Conservation (phyloP, 1,139 yeast genomes). For the Saccharomyces hybrid region DNA sequence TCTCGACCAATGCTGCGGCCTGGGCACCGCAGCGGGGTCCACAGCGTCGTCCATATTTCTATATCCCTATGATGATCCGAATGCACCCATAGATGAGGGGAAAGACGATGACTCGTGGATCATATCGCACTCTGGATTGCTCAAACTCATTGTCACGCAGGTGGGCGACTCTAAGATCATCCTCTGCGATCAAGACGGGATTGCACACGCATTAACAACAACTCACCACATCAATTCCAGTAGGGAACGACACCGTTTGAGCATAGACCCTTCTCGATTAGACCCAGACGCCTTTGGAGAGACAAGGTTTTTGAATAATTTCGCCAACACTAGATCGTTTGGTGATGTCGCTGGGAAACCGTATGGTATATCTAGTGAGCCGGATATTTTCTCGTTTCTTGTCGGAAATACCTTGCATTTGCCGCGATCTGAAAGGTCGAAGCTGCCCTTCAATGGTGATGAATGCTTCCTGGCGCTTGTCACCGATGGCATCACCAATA, state of each 20-base stretch:
- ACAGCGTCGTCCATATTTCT: constrained; percentile 75
- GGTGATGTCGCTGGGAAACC: constrained; percentile 79
- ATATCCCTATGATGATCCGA: constrained; percentile 23
- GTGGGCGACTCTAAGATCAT: constrained; percentile 95
- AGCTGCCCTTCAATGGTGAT: constrained; percentile 54
- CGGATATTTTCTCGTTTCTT: constrained; percentile 61
- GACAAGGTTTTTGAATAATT: constrained; percentile 63
- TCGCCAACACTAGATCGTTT: constrained; percentile 88
- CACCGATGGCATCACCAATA: constrained; percentile 81
- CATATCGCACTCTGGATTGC: constrained; percentile 57
- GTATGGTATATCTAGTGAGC: constrained; percentile 86
- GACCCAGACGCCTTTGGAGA: constrained; percentile 92
- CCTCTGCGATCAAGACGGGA: constrained; percentile 65
- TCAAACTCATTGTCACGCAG: constrained; percentile 73
- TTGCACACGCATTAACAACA: constrained; percentile 68
- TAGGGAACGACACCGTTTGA: constrained; percentile 63
- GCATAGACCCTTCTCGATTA: constrained; percentile 25
- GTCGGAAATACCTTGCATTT: constrained; percentile 29
- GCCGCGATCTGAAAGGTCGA: constrained; percentile 30
- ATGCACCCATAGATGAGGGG: constrained; percentile 28
- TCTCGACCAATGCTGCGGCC: constrained; percentile 34
- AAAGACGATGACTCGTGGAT: constrained; percentile 45
- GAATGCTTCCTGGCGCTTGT: constrained; percentile 73
- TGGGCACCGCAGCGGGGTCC: constrained; percentile 49
- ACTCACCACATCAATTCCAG: constrained; percentile 87